Evolutionary conservation across 345 rosid genomes (phyloP), one percentile per base, ranked within the genome.

Genomic region (Corymbia maculata): DNA sequence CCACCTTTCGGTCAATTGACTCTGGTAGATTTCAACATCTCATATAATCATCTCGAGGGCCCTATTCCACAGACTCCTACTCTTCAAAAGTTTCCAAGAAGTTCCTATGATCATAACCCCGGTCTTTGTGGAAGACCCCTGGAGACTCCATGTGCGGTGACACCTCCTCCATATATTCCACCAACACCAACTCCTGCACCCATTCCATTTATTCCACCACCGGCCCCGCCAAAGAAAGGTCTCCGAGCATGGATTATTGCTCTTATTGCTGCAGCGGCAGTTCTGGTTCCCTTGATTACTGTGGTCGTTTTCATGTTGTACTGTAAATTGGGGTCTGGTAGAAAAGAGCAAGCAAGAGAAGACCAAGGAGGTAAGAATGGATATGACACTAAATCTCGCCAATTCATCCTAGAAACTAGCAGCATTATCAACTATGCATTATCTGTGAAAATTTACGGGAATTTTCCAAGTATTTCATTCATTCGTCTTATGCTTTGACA

Each of bases 81-180:
- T 52, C 92, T 94, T 52, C 90, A 87, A 51, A 61, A 90, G 32
- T 93, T 94, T 55, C 90, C 95, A 0, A 45, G 28, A 28, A 91
- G 91, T 85, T 92, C 91, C 52, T 94, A 68, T 47, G 88, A 87
- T 30, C 92, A 92, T 51, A 94, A 94, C 89, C 85, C 90, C 0
- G 57, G 90, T 90, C 93, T 94, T 53, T 94, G 96, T 51, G 96
- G 94, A 2, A 87, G 51, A 44, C 95, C 93, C n/a, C 88, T 93
- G 88, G 85, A 49, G 32, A 70, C 47, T 17, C 45, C 90, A 30
- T 94, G 96, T 50, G 88, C 89, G 3, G 87, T 44, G 8, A 87
- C 94, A 19, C 86, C 87, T 2, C 85, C 90, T 16, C 89, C 89
- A 4, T 32, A 86, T 26, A 13, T 88, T 6, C 47, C 91, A 4